Evolutionary conservation across 1,139 yeast genomes (phyloP).

Genomic region (Magnusiomyces suaveolens): DNA sequence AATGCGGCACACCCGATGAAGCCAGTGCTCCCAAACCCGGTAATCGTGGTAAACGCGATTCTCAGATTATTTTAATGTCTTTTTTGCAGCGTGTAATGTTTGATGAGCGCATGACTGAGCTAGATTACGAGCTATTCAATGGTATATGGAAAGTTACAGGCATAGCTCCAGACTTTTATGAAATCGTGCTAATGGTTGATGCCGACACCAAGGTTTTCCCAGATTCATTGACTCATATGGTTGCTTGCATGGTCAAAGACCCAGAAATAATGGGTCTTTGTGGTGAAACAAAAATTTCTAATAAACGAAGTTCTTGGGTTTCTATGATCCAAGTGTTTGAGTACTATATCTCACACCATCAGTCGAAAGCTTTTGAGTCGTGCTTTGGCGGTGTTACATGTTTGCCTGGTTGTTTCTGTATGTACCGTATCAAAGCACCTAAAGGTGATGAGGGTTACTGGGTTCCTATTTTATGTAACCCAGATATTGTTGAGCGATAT

Average conservation of each 20-base stretch:
- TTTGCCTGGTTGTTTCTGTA: conserved; percentile 94
- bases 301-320: conserved; percentile 81
- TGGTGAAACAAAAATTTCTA: conserved; percentile 93
- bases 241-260: conserved; percentile 84
- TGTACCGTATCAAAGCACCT: conserved; percentile 91
- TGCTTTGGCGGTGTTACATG: conserved; percentile 96
- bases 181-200: conserved; percentile 85
- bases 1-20: conserved; percentile 90
- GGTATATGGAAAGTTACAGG: conserved; percentile 85
- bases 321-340: conserved; percentile 94
- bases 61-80: conserved; percentile 88
- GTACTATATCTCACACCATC: conserved; percentile 92
- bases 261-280: conserved; percentile 90
- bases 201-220: conserved; percentile 93
- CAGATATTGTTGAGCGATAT: conserved; percentile 92
- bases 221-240: conserved; percentile 86
- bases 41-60: conserved; percentile 96
- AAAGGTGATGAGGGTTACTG: conserved; percentile 85
- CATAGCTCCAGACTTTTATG: conserved; percentile 77
- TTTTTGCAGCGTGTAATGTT: conserved; percentile 85
- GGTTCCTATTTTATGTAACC: conserved; percentile 94
- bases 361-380: conserved; percentile 91
- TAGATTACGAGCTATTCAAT: conserved; percentile 72
- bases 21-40: conserved; percentile 79
- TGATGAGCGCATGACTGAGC: conserved; percentile 93